A percentile compares a stretch with the other conserved stretches of the same genome.
Evolutionary conservation across 352 stramenopile species (phyloP).

Genomic region (Pythium dissotocum): DNA sequence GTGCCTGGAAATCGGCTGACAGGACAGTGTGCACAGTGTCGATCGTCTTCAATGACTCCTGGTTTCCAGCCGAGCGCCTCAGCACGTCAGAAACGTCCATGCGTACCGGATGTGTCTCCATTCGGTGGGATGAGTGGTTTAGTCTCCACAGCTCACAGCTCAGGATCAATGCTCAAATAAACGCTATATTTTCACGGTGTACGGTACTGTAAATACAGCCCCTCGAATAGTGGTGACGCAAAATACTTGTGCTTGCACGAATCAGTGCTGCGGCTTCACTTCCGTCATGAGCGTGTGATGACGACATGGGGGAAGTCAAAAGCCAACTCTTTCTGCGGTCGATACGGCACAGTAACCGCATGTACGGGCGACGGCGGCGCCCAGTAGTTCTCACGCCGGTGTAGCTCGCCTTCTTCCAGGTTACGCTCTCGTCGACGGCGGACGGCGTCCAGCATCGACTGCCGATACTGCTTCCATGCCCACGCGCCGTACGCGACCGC

Average conservation of each 20-base stretch:
- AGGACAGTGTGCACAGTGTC: no score
- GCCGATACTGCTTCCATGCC: slow-evolving; percentile 40
- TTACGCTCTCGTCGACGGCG: slow-evolving; percentile 29
- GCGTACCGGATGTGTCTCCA: background rate
- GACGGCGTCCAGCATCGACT: slow-evolving; percentile 33
- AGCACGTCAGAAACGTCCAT: background rate
- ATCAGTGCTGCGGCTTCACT: background rate
- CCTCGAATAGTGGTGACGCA: no score
- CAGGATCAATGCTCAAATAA: no score
- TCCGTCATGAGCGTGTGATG: slow-evolving; percentile 16
- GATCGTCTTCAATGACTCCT: background rate
- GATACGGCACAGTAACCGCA: background rate
- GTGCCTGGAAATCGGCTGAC: no score
- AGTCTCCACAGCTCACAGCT: no score
- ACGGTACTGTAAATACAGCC: no score
- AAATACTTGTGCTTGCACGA: no score
- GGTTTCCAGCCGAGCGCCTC: background rate
- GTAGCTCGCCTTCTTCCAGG: slow-evolving; percentile 24
- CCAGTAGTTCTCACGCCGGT: slow-evolving; percentile 39
- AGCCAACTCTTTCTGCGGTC: background rate
- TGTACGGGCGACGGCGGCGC: slow-evolving; percentile 11
- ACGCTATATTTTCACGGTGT: no score
- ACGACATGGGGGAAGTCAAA: slow-evolving; percentile 22
- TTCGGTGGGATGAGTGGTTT: no score
- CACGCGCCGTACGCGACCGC: slow-evolving; percentile 31